Percentiles rank a stretch among this genome's conserved stretches.
Conservation (phyloP, 2,329 filamentous ascomycete species). For the Fonsecaea nubica region DNA sequence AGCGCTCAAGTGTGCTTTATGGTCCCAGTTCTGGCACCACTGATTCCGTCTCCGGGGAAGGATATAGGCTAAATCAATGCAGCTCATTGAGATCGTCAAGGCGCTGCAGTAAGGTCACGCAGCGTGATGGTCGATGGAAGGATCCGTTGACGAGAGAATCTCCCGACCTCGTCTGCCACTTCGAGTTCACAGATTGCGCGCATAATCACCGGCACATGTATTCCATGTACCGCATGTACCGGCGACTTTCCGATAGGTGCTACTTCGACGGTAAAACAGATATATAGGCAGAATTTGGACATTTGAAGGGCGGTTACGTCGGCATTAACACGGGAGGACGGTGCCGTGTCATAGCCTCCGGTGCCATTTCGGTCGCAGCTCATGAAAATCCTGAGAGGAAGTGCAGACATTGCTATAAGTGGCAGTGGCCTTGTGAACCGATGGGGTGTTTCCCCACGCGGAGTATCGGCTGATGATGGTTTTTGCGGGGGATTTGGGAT, state of each 20-base stretch:
- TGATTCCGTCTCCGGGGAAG: too few species aligned
- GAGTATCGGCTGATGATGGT: neutral
- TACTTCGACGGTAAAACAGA: neutral
- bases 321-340: neutral
- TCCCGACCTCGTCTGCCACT: neutral
- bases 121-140: neutral
- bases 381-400: neutral
- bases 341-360: neutral
- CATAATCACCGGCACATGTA: neutral
- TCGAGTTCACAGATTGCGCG: neutral
- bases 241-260: constrained; percentile 1
- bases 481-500: neutral
- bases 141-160: neutral
- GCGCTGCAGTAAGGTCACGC: neutral
- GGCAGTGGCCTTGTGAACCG: neutral
- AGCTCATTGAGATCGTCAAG: neutral
- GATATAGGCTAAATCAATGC: constrained; percentile 2
- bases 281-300: constrained; percentile 1
- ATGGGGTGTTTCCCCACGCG: neutral
- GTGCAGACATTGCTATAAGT: neutral
- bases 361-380: neutral
- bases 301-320: neutral
- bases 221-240: neutral
- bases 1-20: neutral
- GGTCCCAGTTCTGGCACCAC: neutral